These are phyloP conservation scores for Nemania bipapillata DNA, from an alignment of 2,329 filamentous ascomycete species.

Conservation along the genomic window DNA sequence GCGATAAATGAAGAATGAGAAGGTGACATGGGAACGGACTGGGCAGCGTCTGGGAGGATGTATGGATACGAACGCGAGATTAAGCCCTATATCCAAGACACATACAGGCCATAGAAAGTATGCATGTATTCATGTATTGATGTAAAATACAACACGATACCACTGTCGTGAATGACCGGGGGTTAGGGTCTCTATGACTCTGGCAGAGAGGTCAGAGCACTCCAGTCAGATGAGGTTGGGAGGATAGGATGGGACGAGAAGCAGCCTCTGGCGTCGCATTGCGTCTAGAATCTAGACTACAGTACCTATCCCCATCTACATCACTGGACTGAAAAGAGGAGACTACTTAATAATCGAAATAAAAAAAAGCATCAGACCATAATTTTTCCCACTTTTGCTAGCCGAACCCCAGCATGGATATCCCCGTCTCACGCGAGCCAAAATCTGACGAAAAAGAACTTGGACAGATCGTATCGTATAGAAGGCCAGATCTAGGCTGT, in stretches of 20 bases:
- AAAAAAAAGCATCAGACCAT: constrained; percentile 12
- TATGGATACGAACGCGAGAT: background rate
- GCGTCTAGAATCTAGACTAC: background rate
- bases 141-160: constrained; percentile 16
- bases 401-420: constrained; percentile 4
- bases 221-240: background rate
- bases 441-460: constrained; percentile 2
- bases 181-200: background rate
- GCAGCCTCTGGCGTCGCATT: background rate
- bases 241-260: background rate
- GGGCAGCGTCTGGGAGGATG: background rate
- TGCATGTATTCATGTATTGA: constrained; percentile 11
- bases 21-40: background rate
- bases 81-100: background rate
- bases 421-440: background rate
- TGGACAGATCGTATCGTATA: constrained; percentile 11
- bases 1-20: constrained; percentile 1
- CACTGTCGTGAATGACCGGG: background rate
- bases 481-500: background rate
- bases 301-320: background rate
- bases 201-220: background rate
- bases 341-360: background rate
- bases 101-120: background rate
- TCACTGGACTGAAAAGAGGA: background rate
- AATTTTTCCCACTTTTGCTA: background rate